Percentiles rank a stretch among this genome's conserved stretches.
phyloP scores from a whole-genome alignment of 2,329 filamentous ascomycete species.

The Alternaria panax region DNA sequence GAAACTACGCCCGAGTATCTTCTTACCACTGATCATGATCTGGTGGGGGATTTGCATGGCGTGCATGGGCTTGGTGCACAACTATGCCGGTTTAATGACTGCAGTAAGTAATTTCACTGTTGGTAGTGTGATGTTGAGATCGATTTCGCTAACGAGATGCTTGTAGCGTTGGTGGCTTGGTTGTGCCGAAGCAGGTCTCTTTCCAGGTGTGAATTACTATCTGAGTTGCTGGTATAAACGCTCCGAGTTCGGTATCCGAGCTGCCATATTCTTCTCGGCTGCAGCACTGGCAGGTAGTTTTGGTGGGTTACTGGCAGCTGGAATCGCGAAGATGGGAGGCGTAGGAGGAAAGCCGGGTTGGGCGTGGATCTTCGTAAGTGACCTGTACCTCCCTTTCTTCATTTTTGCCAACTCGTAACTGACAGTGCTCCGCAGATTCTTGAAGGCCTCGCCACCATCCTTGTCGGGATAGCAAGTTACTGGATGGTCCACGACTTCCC shows the following conservation, averaged over 20 bases:
- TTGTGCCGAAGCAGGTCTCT: slow-evolving; percentile 74
- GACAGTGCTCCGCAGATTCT: slow-evolving; percentile 53
- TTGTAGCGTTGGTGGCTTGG: slow-evolving; percentile 67
- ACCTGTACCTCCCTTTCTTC: no score
- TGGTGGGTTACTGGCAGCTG: slow-evolving; percentile 75
- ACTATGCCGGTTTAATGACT: slow-evolving; percentile 70
- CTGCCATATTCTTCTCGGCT: slow-evolving; percentile 84
- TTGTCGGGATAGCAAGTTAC: slow-evolving; percentile 70
- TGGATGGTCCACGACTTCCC: slow-evolving; percentile 85
- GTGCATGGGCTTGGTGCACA: slow-evolving; percentile 70
- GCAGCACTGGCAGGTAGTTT: slow-evolving; percentile 82
- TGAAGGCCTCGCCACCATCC: slow-evolving; percentile 73
- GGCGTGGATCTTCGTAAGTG: slow-evolving; percentile 56
- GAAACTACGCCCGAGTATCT: slow-evolving; percentile 75
- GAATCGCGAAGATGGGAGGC: slow-evolving; percentile 73
- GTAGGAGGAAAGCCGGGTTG: slow-evolving; percentile 57
- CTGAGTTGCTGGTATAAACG: slow-evolving; percentile 85
- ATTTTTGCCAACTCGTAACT: neutral
- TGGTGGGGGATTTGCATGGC: slow-evolving; percentile 70
- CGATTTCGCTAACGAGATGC: neutral
- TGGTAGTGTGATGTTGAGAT: neutral
- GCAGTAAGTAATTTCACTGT: slow-evolving; percentile 47
- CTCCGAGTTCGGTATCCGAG: slow-evolving; percentile 79
- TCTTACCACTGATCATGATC: slow-evolving; percentile 82
- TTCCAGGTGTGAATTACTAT: slow-evolving; percentile 74